Base-by-base conservation (phyloP, 202 grass and related monocot species). In the Carex sylvatica region DNA sequence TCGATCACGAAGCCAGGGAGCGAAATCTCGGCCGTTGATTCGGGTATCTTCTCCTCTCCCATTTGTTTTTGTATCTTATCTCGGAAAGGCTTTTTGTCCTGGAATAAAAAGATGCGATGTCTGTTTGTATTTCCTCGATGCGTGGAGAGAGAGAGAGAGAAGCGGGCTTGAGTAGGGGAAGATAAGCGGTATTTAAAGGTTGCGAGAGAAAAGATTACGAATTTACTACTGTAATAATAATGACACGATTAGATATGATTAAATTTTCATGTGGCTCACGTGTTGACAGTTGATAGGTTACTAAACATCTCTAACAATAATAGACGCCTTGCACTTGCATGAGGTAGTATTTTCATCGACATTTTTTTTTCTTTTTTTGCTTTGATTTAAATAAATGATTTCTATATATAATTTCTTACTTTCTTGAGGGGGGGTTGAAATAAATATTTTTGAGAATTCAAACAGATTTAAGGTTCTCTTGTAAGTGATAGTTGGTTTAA, bases 1-100 rank as follows among this genome's bases (percentile, higher is more conserved):
- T 88, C 81, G 83, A 99, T 99, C 44, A 99, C 88, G 85, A 99
- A 99, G 42, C 86, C 89, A 3, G 86, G 62, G 56, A 97, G 77
- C 54, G 87, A 44, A 51, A 85, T 80, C 82, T 73, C 51, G 0
- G 64, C 84, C 26, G 83, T 84, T 3, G 85, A 67, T 84, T 52
- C 88, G 14, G 84, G 52, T 56, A 81, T 33, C 38, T 67, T 84
- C 84, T 86, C 87, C 82, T 88, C 87, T 56, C 87, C 91, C 93
- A 96, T 96, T 86, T 78, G 46, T 44, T 77, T 78, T 47, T 5
- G 18, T 59, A n/a, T 35, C 52, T 75, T 55, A 61, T 31, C 67
- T 42, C 3, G 22, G 33, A 58, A 63, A 24, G 22, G 24, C 44
- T 40, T 73, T 12, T 65, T 28, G n/a, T 84, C 20, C 12, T 4